These are phyloP conservation scores for Mycena albidolilacea DNA, from an alignment of 768 basidiomycete genomes.

Conservation along the genomic window DNA sequence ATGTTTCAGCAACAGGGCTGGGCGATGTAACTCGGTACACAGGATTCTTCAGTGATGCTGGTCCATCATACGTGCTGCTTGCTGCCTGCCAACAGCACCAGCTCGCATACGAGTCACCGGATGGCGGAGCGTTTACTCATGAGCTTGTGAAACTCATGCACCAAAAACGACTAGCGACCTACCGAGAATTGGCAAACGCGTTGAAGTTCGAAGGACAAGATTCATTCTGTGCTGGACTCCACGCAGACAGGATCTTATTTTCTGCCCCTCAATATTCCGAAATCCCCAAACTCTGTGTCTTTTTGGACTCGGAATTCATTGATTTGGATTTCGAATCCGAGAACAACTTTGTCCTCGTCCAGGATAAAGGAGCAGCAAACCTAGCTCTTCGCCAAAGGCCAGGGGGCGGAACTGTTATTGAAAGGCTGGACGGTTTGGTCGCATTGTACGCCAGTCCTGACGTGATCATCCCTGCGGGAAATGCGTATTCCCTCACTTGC, in stretches of 20 bases:
- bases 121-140: conserved; percentile 11
- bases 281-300: conserved; percentile 8
- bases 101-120: conserved; percentile 11
- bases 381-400: not conserved
- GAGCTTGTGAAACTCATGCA: not conserved
- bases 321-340: conserved; percentile 2
- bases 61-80: conserved; percentile 7
- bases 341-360: conserved; percentile 1
- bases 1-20: not conserved
- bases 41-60: not conserved
- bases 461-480: not conserved
- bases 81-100: conserved; percentile 1
- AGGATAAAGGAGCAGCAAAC: not conserved
- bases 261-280: not conserved
- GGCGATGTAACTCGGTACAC: not conserved
- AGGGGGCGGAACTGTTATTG: not conserved
- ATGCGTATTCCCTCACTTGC: not conserved
- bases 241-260: conserved; percentile 3
- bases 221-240: conserved; percentile 11
- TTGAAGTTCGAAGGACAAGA: not conserved
- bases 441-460: not conserved
- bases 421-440: conserved; percentile 7
- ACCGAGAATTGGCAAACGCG: not conserved
- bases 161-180: not conserved
- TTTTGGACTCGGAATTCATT: not conserved